Evolutionary conservation across 176 grass and related monocot genomes (phyloP).

Genomic region (Dactylis glomerata): DNA sequence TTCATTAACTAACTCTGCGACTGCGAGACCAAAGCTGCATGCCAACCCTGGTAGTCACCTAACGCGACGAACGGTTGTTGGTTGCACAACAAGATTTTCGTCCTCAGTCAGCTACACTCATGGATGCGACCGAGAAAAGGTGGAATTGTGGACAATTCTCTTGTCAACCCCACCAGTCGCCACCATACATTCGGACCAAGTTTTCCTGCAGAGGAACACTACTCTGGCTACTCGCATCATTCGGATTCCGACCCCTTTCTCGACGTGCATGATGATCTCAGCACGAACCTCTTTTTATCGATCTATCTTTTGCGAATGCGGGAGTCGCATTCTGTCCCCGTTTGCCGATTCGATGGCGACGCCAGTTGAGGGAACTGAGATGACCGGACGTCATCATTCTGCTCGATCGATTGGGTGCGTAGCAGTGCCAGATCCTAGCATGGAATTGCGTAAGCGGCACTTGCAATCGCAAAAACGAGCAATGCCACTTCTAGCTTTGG

Average conservation of each 20-base stretch:
- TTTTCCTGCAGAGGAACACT: not conserved
- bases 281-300: not conserved
- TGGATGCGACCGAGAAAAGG: not conserved
- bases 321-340: not conserved
- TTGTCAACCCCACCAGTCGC: not conserved
- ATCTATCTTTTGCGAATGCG: not conserved
- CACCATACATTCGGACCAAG: not conserved
- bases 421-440: too few relatives aligned
- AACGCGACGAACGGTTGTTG: not conserved
- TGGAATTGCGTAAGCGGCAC: too few relatives aligned
- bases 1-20: not conserved
- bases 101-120: not conserved
- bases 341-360: not conserved
- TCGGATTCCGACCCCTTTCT: not conserved
- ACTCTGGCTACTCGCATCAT: not conserved
- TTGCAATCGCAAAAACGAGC: too few relatives aligned
- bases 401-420: too few relatives aligned
- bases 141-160: not conserved
- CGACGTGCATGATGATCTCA: not conserved
- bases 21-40: conserved; percentile 15
- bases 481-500: too few relatives aligned
- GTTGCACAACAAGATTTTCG: not conserved
- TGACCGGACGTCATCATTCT: not conserved
- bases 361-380: not conserved
- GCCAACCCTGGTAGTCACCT: not conserved